Conservation (phyloP, 2,329 filamentous ascomycete genomes). For the Hyphodiscus sp. region DNA sequence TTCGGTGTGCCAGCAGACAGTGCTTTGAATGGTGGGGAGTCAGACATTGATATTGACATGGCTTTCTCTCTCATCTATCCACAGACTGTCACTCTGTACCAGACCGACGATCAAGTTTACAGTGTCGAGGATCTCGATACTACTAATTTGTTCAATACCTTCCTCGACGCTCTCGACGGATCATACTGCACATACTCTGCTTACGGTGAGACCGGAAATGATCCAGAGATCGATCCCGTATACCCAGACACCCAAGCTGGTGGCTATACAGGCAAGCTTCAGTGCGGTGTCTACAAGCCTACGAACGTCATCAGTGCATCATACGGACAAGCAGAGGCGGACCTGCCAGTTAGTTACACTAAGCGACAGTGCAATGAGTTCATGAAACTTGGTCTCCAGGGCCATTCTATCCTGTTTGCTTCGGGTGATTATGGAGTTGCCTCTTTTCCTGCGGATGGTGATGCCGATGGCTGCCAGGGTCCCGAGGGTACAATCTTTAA, state of each 20-base stretch:
- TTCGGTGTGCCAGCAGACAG: constrained; percentile 7
- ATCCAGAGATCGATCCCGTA: constrained; percentile 36
- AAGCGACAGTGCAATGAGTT: constrained; percentile 44
- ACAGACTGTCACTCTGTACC: constrained; percentile 37
- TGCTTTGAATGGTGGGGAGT: constrained; percentile 8
- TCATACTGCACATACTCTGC: constrained; percentile 12
- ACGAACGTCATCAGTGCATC: constrained; percentile 39
- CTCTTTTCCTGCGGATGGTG: constrained; percentile 26
- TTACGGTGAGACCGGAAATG: constrained; percentile 8
- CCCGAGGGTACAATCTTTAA: constrained; percentile 44
- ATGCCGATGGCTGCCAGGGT: constrained; percentile 29
- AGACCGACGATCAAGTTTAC: constrained; percentile 36
- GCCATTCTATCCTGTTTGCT: constrained; percentile 38
- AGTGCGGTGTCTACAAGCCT: constrained; percentile 42
- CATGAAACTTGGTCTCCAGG: constrained; percentile 44
- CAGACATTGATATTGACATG: constrained; percentile 32
- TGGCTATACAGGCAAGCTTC: constrained; percentile 41
- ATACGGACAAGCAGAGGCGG: constrained; percentile 46
- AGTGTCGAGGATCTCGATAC: constrained; percentile 29
- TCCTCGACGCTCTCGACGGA: constrained; percentile 12
- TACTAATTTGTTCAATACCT: constrained; percentile 3
- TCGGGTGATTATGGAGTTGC: constrained; percentile 41
- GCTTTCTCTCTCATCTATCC: constrained; percentile 31
- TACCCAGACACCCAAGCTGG: constrained; percentile 43
- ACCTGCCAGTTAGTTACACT: constrained; percentile 47